Base-by-base conservation (phyloP, 1,284 basidiomycete species). In the Trichosporon sp. region DNA sequence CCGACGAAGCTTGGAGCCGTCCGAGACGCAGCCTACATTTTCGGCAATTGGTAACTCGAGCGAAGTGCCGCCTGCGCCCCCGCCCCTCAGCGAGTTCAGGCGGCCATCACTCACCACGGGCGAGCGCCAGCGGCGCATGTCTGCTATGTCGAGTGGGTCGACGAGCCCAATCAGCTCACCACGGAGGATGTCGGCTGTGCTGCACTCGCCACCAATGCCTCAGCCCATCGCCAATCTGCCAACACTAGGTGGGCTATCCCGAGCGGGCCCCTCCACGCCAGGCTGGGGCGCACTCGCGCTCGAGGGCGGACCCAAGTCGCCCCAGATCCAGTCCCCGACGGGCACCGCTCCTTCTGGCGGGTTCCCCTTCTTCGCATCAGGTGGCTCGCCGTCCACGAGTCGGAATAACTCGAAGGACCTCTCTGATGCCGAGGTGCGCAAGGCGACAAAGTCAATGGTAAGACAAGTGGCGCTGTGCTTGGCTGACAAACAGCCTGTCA, bases 201-300 rank as follows among this genome's bases (percentile, higher is more conserved):
- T 80, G n/a, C 72, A 73, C 13, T 72, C 72, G 5, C 75, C 79
- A 4, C 79, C 79, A 2, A 76, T 79, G 71, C 79, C 79, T 6
- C 76, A 70, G 23, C 79, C 78, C 0, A 81, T 81, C 61, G 76
- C 77, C 52, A 77, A 78, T 59, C 68, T 80, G 19, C 79, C 79
- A 1, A 76, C 76, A 0, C 37, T 81, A 13, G 27, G 37, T 13
- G 14, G 23, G 13, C 37, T 33, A 21, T 44, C 60, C 16, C 33
- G 33, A 2, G 14, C 16, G 11, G 25, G 29, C 0, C 40, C 69
- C 0, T 54, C 56, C 16, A 73, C 74, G 9, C 75, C 76, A 11
- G 66, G 70, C 4, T 78, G 77, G 77, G 75, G 75, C 14, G 33
- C 70, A 1, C 62, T 74, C 19, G 74, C 74, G 11, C 66, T 60